These are phyloP conservation scores for Cicer arietinum DNA, from an alignment of 306 rosid species.

Conservation along the genomic window DNA sequence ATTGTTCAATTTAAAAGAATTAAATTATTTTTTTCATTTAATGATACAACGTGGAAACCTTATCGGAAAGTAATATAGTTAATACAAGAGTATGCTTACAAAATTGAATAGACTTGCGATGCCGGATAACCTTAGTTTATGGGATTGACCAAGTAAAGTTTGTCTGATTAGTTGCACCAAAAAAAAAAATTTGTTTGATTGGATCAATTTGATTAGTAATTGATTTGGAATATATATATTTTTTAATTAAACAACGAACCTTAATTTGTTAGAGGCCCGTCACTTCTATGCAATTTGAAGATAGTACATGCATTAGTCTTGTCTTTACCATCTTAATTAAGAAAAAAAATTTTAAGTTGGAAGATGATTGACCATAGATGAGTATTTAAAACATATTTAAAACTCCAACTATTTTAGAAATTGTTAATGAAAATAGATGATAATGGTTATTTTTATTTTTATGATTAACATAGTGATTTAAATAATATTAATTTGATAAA, in stretches of 20 bases:
- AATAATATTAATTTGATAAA: too few species aligned
- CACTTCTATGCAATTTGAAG: slow-evolving; percentile 16
- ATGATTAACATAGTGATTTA: too few species aligned
- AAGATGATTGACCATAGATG: too few species aligned
- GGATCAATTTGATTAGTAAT: slow-evolving; percentile 21
- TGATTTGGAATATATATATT: slow-evolving; percentile 32
- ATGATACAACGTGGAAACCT: slow-evolving; percentile 17
- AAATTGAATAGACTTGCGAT: slow-evolving; percentile 39
- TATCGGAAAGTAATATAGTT: not conserved
- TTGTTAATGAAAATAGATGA: too few species aligned
- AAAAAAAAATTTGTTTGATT: too few species aligned
- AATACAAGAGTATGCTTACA: not conserved
- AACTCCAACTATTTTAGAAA: too few species aligned
- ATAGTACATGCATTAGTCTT: not conserved
- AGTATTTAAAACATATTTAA: too few species aligned
- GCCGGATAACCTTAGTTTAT: slow-evolving; percentile 42
- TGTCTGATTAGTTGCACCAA: too few species aligned
- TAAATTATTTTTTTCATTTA: not conserved
- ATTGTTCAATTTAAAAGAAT: too few species aligned
- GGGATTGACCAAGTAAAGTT: slow-evolving; percentile 39
- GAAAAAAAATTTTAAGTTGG: too few species aligned
- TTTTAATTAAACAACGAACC: not conserved
- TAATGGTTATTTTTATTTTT: too few species aligned
- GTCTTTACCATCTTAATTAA: not conserved
- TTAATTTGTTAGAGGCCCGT: slow-evolving; percentile 13